Base-by-base conservation (phyloP, 179 eudicot species). In the Beta lomatogona region DNA sequence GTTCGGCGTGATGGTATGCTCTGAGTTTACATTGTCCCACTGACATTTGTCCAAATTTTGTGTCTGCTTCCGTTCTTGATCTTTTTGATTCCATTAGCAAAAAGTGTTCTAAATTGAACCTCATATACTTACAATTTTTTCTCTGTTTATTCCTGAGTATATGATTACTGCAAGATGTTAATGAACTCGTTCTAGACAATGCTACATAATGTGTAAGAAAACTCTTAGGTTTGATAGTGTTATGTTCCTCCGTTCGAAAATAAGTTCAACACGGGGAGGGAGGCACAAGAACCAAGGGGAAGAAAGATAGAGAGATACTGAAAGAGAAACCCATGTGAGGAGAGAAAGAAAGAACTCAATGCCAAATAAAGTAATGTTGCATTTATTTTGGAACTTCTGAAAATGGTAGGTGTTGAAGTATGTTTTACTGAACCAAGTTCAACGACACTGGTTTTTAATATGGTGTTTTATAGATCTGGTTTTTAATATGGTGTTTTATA, bases 1-100 rank as follows among this genome's bases (percentile, higher is more conserved):
- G 41, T 95, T 36, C 92, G 98, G 18, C 66, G 90, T 82, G 87
- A 93, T 83, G 98, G 98, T 93, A 87, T 50, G 73, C 18, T 52
- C 48, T 63, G 50, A 55, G 55, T 44, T 25, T 16, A 54, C 53
- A 41, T 70, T 58, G 78, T 46, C 19, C 12, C 25, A 41, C 7
- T 48, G 59, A 13, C 7, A 9, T 60, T 21, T 63, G 54, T 22
- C 45, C 16, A 53, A 41, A 50, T 46, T 77, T 59, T 68, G 31
- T 21, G 28, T 22, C n/a, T 50, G 50, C 45, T 68, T 68, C 53
- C 0, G 31, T 11, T 19, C 53, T 48, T 11, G 53, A 13, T 44
- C 12, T 16, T 54, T 19, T 44, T 9, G 28, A 52, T 25, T 41
- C 52, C 25, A 18, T 45, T 53, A 8, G 31, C 16, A 71, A 50